These are phyloP conservation scores for Mortierella alpina DNA, from an alignment of 192 early-diverging fungal species.

Conservation along the genomic window DNA sequence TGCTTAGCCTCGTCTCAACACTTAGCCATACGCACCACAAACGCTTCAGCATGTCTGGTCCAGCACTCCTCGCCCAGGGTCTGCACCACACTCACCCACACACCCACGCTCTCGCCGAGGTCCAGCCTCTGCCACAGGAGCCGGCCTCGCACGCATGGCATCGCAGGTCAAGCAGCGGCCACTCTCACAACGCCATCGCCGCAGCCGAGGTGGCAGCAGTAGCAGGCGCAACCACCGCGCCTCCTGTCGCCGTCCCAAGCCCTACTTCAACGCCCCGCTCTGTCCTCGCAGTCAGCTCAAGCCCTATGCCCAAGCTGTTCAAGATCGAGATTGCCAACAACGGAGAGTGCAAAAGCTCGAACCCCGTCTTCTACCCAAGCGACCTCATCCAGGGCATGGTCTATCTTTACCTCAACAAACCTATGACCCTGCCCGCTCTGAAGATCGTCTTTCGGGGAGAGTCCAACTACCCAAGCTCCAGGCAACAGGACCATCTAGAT, in stretches of 20 bases:
- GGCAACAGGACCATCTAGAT: slow-evolving; percentile 50
- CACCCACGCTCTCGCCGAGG: slow-evolving; percentile 4
- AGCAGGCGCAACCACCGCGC: not conserved
- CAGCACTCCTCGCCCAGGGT: not conserved
- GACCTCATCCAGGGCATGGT: slow-evolving; percentile 54
- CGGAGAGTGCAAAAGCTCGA: slow-evolving; percentile 47
- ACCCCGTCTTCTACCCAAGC: slow-evolving; percentile 41
- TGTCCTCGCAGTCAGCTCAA: slow-evolving; percentile 20
- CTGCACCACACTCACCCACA: slow-evolving; percentile 2
- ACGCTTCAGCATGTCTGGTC: not conserved
- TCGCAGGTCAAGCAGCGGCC: slow-evolving; percentile 9
- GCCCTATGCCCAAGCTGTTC: slow-evolving; percentile 47
- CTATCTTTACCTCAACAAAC: slow-evolving; percentile 51
- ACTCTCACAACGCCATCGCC: slow-evolving; percentile 9
- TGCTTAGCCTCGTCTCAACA: not conserved
- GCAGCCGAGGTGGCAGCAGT: not conserved
- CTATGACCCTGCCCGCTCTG: slow-evolving; percentile 48
- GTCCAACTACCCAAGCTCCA: slow-evolving; percentile 49
- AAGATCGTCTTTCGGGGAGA: slow-evolving; percentile 54
- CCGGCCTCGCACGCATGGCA: slow-evolving; percentile 1
- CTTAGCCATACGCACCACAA: not conserved
- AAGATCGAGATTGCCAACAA: slow-evolving; percentile 51
- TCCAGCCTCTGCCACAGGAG: not conserved
- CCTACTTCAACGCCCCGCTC: slow-evolving; percentile 1
- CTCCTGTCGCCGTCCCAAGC: not conserved